Conservation (phyloP, 768 basidiomycete species). For the Dictyophora rubrovolvata region DNA sequence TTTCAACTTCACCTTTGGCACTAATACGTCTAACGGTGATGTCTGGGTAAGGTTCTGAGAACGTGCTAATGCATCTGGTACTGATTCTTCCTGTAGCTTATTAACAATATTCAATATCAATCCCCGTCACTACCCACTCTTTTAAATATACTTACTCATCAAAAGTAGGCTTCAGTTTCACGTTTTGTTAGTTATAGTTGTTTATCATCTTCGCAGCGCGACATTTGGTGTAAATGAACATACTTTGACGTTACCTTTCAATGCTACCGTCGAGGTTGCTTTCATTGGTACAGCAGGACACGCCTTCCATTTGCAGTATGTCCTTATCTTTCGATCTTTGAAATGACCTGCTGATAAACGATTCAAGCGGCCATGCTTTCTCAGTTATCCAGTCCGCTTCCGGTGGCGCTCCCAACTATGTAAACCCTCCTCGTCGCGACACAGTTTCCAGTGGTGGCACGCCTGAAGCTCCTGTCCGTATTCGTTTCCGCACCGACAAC, state of each 20-base stretch:
- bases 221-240: not conserved
- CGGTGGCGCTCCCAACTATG: constrained; percentile 23
- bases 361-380: constrained; percentile 17
- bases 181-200: too few species aligned
- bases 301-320: constrained; percentile 6
- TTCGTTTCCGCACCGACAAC: constrained; percentile 43
- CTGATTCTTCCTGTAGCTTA: not conserved
- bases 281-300: not conserved
- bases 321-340: not conserved
- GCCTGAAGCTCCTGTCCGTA: constrained; percentile 26
- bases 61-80: too few species aligned
- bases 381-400: constrained; percentile 26
- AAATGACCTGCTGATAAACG: not conserved
- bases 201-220: not conserved
- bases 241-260: not conserved
- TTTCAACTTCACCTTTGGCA: constrained; percentile 5
- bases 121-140: constrained; percentile 1
- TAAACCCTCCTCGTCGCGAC: constrained; percentile 21
- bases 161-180: not conserved
- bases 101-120: not conserved
- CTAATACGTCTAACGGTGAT: constrained; percentile 1
- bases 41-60: constrained; percentile 1
- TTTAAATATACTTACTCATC: constrained; percentile 4
- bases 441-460: constrained; percentile 14
- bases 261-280: constrained; percentile 2